Evolutionary conservation across 306 rosid genomes (phyloP), one percentile per base, ranked within the genome.

Genomic region (Pyrus communis): DNA sequence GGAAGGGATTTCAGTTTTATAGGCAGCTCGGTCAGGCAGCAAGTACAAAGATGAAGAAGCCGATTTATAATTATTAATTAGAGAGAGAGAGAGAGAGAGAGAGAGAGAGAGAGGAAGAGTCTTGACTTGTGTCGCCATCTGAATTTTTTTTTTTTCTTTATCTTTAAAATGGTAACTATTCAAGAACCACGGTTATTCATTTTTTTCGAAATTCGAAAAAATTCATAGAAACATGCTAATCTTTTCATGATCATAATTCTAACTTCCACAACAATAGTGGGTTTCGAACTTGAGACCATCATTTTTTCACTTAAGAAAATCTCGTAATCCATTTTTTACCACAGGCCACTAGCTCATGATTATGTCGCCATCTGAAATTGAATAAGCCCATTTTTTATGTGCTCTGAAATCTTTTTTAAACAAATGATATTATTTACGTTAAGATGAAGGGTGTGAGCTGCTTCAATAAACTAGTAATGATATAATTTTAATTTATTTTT

Each of bases 131-230:
- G 58, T 52, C 12, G 12, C 3, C 55, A 15, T 51, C 17, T 5
- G 55, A 18, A 49, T 2, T 30, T 30, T 30, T 30, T 30, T 28
- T 30, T 30, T 30, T 30, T 30, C 4, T 30, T 30, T 3, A 30
- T 30, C 5, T 30, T 30, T 30, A 3, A 30, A 30, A 28, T 28
- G 31, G 30, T n/a, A n/a, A n/a, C n/a, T n/a, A n/a, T n/a, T n/a
- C n/a, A n/a, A n/a, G n/a, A n/a, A n/a, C n/a, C 31, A 28, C 31
- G 4, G 0, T 28, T 30, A 4, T 30, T 0, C 4, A 0, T 30
- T 0, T 30, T 30, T 30, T 30, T 30, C 0, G 4, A 4, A 0
- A 0, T 4, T 4, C 5, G 31, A 30, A 30, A 30, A 2, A 0
- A 30, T 0, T 30, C 31, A 30, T 0, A 30, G 31, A 30, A 0